Conservation (phyloP, 2,329 filamentous ascomycete species). For the Aspergillus texensis region DNA sequence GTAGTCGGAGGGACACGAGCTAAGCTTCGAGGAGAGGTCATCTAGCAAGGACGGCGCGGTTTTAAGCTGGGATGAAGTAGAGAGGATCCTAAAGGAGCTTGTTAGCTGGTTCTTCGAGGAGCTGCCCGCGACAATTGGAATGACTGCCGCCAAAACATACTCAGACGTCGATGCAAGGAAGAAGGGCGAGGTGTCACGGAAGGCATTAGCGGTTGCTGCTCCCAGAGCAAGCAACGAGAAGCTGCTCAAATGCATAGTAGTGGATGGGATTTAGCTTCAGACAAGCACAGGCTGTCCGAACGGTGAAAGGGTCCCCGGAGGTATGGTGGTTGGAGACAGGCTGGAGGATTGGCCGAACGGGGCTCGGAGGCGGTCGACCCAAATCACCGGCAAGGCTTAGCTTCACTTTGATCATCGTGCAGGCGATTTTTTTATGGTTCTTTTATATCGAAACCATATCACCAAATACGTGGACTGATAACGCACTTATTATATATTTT, state of each 20-base stretch:
- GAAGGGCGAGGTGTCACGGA: constrained; percentile 86
- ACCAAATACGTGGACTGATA: neutral
- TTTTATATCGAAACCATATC: neutral
- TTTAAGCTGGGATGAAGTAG: constrained; percentile 46
- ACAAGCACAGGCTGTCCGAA: constrained; percentile 17
- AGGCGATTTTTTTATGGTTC: constrained; percentile 12
- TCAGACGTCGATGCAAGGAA: constrained; percentile 81
- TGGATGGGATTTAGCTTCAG: constrained; percentile 15
- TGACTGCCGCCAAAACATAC: constrained; percentile 56
- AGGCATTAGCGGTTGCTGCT: constrained; percentile 67
- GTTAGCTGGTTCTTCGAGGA: constrained; percentile 25
- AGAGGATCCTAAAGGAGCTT: constrained; percentile 37
- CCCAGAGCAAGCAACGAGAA: constrained; percentile 54
- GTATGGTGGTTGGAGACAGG: constrained; percentile 34
- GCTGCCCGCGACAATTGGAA: constrained; percentile 5
- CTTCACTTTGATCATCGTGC: constrained; percentile 18
- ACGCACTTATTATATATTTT: too few species aligned
- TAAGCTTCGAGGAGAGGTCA: constrained; percentile 53
- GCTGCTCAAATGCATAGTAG: constrained; percentile 46
- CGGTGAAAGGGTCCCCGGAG: constrained; percentile 24
- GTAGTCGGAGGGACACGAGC: constrained; percentile 69
- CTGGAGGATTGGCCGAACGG: constrained; percentile 26
- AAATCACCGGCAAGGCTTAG: constrained; percentile 30
- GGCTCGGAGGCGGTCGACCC: constrained; percentile 41
- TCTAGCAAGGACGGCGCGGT: constrained; percentile 47